phyloP scores from a whole-genome alignment of 169 alveolate genomes.

The Amoebophrya sp. region DNA sequence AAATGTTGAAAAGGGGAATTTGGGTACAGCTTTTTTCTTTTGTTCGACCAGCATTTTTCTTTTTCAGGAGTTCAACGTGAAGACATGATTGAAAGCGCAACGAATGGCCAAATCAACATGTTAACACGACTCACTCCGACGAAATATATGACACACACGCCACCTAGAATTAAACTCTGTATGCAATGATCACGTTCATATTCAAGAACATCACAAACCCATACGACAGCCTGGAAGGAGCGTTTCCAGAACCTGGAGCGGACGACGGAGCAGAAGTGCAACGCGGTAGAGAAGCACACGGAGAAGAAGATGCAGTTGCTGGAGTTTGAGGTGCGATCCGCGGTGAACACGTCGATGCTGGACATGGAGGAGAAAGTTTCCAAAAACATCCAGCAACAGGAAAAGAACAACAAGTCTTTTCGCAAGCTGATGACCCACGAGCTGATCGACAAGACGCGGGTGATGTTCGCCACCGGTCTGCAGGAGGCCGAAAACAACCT shows the following conservation, averaged over 20 bases:
- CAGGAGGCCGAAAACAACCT: not conserved
- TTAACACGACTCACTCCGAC: no score
- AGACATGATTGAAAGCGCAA: no score
- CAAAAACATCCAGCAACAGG: not conserved
- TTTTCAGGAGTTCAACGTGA: no score
- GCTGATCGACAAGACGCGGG: constrained; percentile 21
- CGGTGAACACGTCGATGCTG: not conserved
- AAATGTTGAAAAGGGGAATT: no score
- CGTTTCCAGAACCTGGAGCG: not conserved
- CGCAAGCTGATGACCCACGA: not conserved
- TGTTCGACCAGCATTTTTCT: no score
- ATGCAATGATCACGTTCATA: no score
- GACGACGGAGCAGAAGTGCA: not conserved
- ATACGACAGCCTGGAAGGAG: no score
- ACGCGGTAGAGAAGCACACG: constrained; percentile 6
- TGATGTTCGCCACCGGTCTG: not conserved
- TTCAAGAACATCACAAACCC: no score
- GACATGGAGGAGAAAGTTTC: not conserved
- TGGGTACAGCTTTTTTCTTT: no score
- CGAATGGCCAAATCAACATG: no score
- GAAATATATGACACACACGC: no score
- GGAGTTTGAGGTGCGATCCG: constrained; percentile 13
- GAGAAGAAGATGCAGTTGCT: not conserved
- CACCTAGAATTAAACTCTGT: no score
- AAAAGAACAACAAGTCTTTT: not conserved